These are phyloP conservation scores for Aspergillus bertholletiae DNA, from an alignment of 495 filamentous ascomycete genomes.

Conservation along the genomic window DNA sequence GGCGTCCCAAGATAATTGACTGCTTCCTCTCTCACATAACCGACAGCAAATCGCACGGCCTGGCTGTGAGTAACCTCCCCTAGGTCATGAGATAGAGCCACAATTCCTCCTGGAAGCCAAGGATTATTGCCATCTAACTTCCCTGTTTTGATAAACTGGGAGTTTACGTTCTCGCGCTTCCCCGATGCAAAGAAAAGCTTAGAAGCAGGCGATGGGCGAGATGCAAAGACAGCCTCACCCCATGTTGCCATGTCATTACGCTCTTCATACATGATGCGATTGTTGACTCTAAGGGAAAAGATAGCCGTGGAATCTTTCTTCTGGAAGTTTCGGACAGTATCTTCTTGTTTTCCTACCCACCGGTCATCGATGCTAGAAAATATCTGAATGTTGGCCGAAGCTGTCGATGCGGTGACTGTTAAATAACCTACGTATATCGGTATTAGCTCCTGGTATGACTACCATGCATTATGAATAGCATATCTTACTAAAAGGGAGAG, in stretches of 20 bases:
- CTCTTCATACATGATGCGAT: constrained; percentile 36
- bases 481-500: constrained; percentile 64
- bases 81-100: constrained; percentile 43
- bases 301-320: constrained; percentile 19
- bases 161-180: constrained; percentile 14
- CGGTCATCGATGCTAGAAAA: constrained; percentile 49
- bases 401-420: constrained; percentile 52
- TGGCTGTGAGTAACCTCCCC: constrained; percentile 25
- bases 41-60: constrained; percentile 45
- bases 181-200: constrained; percentile 28
- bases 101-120: constrained; percentile 27
- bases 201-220: constrained; percentile 22
- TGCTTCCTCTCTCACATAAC: constrained; percentile 40
- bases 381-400: constrained; percentile 35
- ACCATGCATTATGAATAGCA: background rate
- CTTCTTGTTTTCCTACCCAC: constrained; percentile 40
- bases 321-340: constrained; percentile 26
- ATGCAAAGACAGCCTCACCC: constrained; percentile 35
- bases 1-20: constrained; percentile 46
- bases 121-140: constrained; percentile 14
- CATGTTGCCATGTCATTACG: constrained; percentile 43
- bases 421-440: constrained; percentile 51
- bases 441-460: background rate
- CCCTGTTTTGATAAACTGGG: constrained; percentile 23
- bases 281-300: constrained; percentile 31